Evolutionary conservation across 1,284 basidiomycete species (phyloP), one percentile per base, ranked within the genome.

Genomic region (Trichosporon inkin): DNA sequence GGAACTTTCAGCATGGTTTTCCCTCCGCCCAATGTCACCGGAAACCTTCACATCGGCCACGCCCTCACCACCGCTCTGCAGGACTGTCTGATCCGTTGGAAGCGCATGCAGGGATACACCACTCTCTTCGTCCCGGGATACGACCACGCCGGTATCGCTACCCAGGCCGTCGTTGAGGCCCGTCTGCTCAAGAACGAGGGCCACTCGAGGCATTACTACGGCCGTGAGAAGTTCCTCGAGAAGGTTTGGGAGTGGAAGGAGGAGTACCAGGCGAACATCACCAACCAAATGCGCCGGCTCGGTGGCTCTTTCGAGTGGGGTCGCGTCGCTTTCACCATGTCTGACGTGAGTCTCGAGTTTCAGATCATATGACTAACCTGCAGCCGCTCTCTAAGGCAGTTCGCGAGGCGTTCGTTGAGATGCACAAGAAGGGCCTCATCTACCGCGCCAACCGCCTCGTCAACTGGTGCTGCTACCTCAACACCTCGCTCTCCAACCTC

Each of bases 1-100:
- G 89, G 87, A 28, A 79, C 82, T 8, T 99, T 99, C 75, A 88
- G 94, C 64, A 86, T 99, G 53, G 90, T 94, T 1, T 84, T 87
- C 5, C 96, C 96, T 34, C 96, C 96, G 11, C 96, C 96, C n/a
- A 99, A 99, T 73, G 94, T 99, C 67, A 99, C 96, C 0, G 96
- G 96, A 20, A 90, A 86, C 66, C 81, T 99, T 57, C 96, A 99
- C 74, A 97, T 97, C 65, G 96, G 96, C 3, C 96, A 99, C 71
- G 96, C 89, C 2, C 82, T 99, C 57, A 97, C 95, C 1, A 86
- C 90, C 22, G 88, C 93, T 1, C 88, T 99, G 62, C 94, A 99
- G 75, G 96, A 99, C 76, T 81, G 86, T 2, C 80, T 97, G 61
- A 82, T 92, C 58, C 84, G 93, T 73, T 97, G 93, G 92, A 92